Conservation (phyloP, 345 rosid genomes). For the Crucihimalaya himalaica region DNA sequence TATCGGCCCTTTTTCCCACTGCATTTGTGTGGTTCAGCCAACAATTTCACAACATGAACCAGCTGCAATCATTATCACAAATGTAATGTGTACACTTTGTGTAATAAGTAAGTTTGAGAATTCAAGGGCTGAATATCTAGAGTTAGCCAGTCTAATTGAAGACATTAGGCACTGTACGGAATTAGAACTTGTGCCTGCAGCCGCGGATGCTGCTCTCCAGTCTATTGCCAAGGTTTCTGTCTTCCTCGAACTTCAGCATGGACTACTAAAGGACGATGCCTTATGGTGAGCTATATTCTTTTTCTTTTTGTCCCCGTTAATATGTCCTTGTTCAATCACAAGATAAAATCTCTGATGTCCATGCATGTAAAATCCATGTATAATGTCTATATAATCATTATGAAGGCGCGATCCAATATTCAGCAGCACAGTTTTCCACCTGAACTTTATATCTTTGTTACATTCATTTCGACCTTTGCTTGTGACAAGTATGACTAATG, state of each 20-base stretch:
- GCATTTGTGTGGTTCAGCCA: conserved; percentile 96
- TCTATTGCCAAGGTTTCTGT: conserved; percentile 81
- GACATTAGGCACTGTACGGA: conserved; percentile 95
- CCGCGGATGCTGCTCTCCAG: conserved; percentile 93
- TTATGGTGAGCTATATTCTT: conserved; percentile 64
- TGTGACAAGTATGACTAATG: conserved; percentile 11
- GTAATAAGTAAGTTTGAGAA: conserved; percentile 90
- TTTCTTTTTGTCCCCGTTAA: background rate
- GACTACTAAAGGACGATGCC: conserved; percentile 86
- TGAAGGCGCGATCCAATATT: background rate
- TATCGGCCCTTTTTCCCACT: conserved; percentile 85
- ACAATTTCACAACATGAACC: conserved; percentile 90
- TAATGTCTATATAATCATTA: background rate
- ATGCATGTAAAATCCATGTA: conserved; percentile 18
- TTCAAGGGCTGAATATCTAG: conserved; percentile 79
- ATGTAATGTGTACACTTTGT: conserved; percentile 84
- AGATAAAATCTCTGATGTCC: background rate
- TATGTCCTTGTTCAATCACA: background rate
- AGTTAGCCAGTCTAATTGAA: conserved; percentile 70
- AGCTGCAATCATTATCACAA: conserved; percentile 87
- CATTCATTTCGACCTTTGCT: conserved; percentile 15
- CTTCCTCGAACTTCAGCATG: conserved; percentile 77
- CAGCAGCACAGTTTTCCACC: background rate
- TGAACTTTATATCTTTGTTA: conserved; percentile 3
- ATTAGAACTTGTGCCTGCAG: conserved; percentile 88